A percentile compares a stretch with the other conserved stretches of the same genome.
These are phyloP conservation scores for Scleromitrula shiraiana DNA, from an alignment of 2,329 filamentous ascomycete species.

Conservation along the genomic window DNA sequence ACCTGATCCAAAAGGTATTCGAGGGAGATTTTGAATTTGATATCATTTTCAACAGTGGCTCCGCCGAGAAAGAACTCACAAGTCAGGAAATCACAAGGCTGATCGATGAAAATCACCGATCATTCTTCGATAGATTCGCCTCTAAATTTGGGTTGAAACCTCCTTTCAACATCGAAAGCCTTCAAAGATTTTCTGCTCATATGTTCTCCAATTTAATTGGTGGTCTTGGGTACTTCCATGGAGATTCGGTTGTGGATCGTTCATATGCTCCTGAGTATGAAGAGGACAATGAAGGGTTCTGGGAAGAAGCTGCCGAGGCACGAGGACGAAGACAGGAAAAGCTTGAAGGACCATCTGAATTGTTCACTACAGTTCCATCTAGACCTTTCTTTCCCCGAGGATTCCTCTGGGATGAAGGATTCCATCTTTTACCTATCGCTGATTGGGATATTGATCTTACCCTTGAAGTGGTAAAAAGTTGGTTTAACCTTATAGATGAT, in stretches of 20 bases:
- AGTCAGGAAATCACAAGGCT: conserved; percentile 60
- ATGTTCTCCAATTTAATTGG: conserved; percentile 93
- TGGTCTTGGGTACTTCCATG: conserved; percentile 92
- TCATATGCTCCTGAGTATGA: conserved; percentile 91
- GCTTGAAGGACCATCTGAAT: conserved; percentile 73
- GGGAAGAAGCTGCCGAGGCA: conserved; percentile 82
- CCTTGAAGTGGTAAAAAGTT: conserved; percentile 82
- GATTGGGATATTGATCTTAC: conserved; percentile 93
- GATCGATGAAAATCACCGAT: conserved; percentile 56
- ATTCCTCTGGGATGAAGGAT: conserved; percentile 97
- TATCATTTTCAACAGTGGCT: conserved; percentile 77
- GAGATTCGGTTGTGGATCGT: conserved; percentile 78
- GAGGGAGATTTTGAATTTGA: conserved; percentile 90
- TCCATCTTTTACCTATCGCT: conserved; percentile 82
- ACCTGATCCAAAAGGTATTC: conserved; percentile 87
- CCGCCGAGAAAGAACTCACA: conserved; percentile 46
- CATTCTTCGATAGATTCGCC: conserved; percentile 69
- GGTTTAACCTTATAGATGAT: conserved; percentile 93
- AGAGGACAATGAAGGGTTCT: conserved; percentile 91
- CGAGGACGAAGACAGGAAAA: conserved; percentile 59
- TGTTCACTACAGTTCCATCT: conserved; percentile 88
- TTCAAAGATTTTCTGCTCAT: conserved; percentile 72
- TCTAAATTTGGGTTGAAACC: conserved; percentile 63
- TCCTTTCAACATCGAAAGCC: conserved; percentile 67
- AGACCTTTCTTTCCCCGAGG: conserved; percentile 93